Evolutionary conservation across 441 rosid genomes (phyloP), one percentile per base, ranked within the genome.

Genomic region (Populus hybrid): DNA sequence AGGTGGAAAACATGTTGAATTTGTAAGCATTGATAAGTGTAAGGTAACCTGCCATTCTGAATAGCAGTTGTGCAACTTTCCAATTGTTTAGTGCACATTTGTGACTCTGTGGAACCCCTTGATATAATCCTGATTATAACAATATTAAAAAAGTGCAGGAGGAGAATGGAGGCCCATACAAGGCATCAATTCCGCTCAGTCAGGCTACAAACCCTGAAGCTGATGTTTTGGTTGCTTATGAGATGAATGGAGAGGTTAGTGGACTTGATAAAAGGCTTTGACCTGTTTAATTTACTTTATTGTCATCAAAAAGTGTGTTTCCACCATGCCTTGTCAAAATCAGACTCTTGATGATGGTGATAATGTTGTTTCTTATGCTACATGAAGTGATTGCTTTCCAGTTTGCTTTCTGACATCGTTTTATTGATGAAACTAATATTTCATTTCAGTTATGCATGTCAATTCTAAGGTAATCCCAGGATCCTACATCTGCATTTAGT

Each of bases 131-230:
- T 50, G 42, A 73, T 5, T 73, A 3, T 36, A 36, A 30, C 12
- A 28, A 50, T 74, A 74, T 23, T 64, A 38, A 67, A 50, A 69
- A 75, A 69, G 46, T 78, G 36, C 84, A 97, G 99, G 99, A 97
- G 88, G 99, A 97, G 90, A 93, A 93, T 34, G 98, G 99, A 42
- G 99, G 99, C 30, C 99, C 99, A 16, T 97, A 92, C 75, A 97
- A 93, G 85, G 99, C 95, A 69, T 95, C 99, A 35, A 91, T 97
- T 85, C 97, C 99, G 54, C 91, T 97, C 30, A 84, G 82, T 79
- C 99, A 92, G 83, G 98, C 99, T 63, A 95, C 97, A 68, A 90
- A 92, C 81, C 97, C 99, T 68, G 95, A 91, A 24, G 95, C 97
- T 79, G 99, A 97, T 89, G 98, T 97, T 82, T 86, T 97, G 77